phyloP scores from a whole-genome alignment of 2,329 filamentous ascomycete genomes.

The Claviceps cyperi region DNA sequence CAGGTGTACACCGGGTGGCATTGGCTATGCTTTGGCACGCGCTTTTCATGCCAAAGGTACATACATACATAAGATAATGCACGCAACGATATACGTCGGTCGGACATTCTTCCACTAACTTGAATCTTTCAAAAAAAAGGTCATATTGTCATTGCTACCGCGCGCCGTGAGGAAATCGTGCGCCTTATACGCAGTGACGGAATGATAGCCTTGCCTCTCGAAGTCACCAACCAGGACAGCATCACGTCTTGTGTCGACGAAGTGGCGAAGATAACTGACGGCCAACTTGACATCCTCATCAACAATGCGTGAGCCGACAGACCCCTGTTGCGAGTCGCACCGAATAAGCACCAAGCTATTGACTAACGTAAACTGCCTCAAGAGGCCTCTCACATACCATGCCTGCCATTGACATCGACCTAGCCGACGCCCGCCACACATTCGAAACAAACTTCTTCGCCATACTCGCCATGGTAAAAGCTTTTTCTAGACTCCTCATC shows the following conservation, averaged over 20 bases:
- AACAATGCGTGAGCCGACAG: conserved; percentile 1
- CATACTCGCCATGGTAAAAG: background rate
- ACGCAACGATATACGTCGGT: background rate
- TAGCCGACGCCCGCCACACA: background rate
- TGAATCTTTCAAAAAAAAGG: background rate
- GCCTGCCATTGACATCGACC: background rate
- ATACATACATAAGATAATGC: background rate
- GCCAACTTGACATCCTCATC: background rate
- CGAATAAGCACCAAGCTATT: background rate
- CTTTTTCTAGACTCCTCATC: background rate
- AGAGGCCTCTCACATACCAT: conserved; percentile 1
- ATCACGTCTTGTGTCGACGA: background rate
- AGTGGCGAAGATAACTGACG: background rate
- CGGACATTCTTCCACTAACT: background rate
- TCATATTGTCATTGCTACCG: background rate
- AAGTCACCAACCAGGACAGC: background rate
- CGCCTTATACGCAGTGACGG: background rate
- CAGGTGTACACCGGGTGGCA: background rate
- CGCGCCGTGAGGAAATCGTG: background rate
- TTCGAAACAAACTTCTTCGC: background rate
- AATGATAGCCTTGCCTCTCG: background rate
- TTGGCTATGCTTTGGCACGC: background rate
- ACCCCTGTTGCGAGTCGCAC: background rate
- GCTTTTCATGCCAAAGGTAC: background rate
- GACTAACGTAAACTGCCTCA: background rate